These are phyloP conservation scores for Aegle marmelos DNA, from an alignment of 345 rosid species.

Conservation along the genomic window DNA sequence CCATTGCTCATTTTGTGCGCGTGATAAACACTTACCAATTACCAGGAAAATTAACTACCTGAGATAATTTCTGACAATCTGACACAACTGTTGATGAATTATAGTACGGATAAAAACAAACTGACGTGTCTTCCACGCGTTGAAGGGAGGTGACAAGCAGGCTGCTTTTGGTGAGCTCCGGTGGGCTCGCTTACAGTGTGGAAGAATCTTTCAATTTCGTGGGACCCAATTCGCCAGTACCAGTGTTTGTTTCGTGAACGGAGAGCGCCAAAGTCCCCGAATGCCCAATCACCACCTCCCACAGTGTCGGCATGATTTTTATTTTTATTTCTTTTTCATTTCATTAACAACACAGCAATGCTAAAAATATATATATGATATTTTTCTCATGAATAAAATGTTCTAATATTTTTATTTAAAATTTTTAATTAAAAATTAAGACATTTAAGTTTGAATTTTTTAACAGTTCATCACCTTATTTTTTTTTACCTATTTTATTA, in stretches of 20 bases:
- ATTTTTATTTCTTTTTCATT: neutral
- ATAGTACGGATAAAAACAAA: neutral
- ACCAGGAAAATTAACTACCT: neutral
- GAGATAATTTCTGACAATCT: neutral
- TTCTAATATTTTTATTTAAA: neutral
- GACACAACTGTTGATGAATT: neutral
- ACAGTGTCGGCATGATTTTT: constrained; percentile 3
- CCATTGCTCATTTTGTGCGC: neutral
- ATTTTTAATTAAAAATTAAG: too few species aligned
- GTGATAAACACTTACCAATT: neutral
- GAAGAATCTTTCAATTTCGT: neutral
- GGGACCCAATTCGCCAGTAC: neutral
- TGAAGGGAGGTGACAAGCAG: neutral
- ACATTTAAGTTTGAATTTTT: too few species aligned
- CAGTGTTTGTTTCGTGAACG: neutral
- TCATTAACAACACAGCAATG: neutral
- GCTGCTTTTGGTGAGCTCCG: neutral
- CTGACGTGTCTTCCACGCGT: neutral
- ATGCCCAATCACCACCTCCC: neutral
- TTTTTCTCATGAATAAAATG: neutral
- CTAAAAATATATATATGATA: neutral
- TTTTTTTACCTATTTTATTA: too few species aligned
- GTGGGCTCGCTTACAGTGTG: neutral
- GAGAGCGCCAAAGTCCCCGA: neutral
- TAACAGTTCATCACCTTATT: too few species aligned